Evolutionary conservation across 257 asterid species (phyloP), one percentile per base, ranked within the genome.

Genomic region (Ilex aquifolium): DNA sequence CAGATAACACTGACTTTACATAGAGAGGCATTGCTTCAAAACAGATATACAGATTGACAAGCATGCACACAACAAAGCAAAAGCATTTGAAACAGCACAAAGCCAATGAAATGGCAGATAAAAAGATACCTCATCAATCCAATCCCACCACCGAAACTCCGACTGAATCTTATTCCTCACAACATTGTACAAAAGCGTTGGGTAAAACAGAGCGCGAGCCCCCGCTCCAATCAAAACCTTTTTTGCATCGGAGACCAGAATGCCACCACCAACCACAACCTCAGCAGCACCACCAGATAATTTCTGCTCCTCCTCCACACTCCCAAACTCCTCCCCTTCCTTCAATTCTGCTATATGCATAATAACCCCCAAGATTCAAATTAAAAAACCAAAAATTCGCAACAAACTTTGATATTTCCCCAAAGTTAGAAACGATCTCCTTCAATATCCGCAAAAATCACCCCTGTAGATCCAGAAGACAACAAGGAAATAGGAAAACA

Each of bases 141-240:
- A 82, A 68, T 82, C 88, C 88, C 88, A 82, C 88, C 88, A 82
- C 3, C 83, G 77, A 53, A 82, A 82, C 68, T 74, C 81, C 2
- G 80, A 60, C 74, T 82, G 83, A 62, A 82, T 61, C 65, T 75
- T 76, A 44, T 82, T 82, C 76, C 88, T 76, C 30, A 79, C 74
- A 59, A 82, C 83, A 62, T 82, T 82, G 64, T 79, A 82, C n/a
- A 82, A 51, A 72, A 82, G 66, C 2, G 88, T 82, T 5, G 88
- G 88, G 57, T 82, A 82, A 65, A 82, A 82, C 44, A 82, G 74
- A 0, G 81, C 81, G 4, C 85, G 72, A 6, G 82, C 88, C 11
- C 84, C 88, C 3, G 72, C 82, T 54, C 85, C 85, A 15, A 79
- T 79, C 57, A 79, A 59, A 27, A 77, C 76, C 74, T 74, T 74